Base-by-base conservation (phyloP, 805 yeast genomes). In the Candida tammaniensis region DNA sequence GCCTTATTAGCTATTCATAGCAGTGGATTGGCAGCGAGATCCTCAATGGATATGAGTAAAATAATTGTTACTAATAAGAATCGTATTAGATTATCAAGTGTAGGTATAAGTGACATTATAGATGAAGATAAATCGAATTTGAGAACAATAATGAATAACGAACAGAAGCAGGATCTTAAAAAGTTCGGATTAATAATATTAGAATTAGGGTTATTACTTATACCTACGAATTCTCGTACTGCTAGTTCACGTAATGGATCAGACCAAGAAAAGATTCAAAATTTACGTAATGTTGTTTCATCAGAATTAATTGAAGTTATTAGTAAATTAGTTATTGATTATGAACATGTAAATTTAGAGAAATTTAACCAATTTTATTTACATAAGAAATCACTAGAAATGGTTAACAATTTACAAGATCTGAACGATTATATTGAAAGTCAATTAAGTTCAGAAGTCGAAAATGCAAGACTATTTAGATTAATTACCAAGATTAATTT, bases 401-500 rank as follows among this genome's bases (percentile, higher is more conserved):
- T 79, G 28, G 43, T 78, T 29, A 73, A 81, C 47, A 72, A 72
- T 2, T 51, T 78, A 13, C 74, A 76, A 51, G 65, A 65, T 27
- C 59, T 67, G 33, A 59, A 72, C 4, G 93, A 84, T 47, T 74
- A 59, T 48, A 66, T 74, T 45, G 89, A 83, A 52, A 61, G 74
- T 3, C 76, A 74, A 40, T 60, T 93, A 24, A 56, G 77, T 11
- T 70, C 74, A 35, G 98, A 91, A 56, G 61, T 89, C 17, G 98
- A 93, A 55, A 93, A 93, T 57, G 93, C 85, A 3, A 70, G 98
- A 40, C 61, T 93, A 19, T 87, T 91, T 47, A 70, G 98, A 40
- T 68, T 93, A 26, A 64, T 91, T 52, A 68, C 88, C 39, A 93
- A 93, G 64, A 63, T 93, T 26, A 86, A 85, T 52, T 82, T 82